These are phyloP conservation scores for Lathyrus oleraceus DNA, from an alignment of 306 rosid species.

Conservation along the genomic window DNA sequence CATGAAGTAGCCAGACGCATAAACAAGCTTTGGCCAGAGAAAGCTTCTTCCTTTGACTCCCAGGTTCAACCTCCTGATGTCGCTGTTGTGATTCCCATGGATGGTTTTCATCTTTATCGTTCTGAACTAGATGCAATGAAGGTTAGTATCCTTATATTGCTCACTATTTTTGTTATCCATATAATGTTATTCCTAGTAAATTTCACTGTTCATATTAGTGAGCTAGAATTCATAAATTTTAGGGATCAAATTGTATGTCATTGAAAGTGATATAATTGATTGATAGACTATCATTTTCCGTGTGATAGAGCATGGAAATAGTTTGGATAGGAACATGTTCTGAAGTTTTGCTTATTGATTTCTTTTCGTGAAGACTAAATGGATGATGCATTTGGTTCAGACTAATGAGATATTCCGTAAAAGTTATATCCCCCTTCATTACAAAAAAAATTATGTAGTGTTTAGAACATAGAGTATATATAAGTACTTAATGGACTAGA, in stretches of 20 bases:
- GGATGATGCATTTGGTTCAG: slow-evolving; percentile 5
- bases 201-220: slow-evolving; percentile 20
- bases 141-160: slow-evolving; percentile 48
- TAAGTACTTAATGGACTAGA: slow-evolving; percentile 3
- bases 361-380: slow-evolving; percentile 4
- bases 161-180: slow-evolving; percentile 25
- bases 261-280: slow-evolving; percentile 2
- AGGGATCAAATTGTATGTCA: slow-evolving; percentile 1
- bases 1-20: slow-evolving; percentile 67
- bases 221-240: slow-evolving; percentile 27
- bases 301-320: slow-evolving; percentile 13
- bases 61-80: slow-evolving; percentile 60
- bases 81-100: slow-evolving; percentile 84
- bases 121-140: slow-evolving; percentile 89
- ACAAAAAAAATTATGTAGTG: not conserved
- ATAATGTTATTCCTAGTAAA: slow-evolving; percentile 29
- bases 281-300: slow-evolving; percentile 21
- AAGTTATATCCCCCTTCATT: not conserved
- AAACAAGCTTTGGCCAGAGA: slow-evolving; percentile 71
- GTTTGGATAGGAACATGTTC: slow-evolving; percentile 2
- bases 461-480: not conserved
- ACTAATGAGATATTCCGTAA: slow-evolving; percentile 1
- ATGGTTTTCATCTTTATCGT: slow-evolving; percentile 90
- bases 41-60: slow-evolving; percentile 61
- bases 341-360: slow-evolving; percentile 16